These are phyloP conservation scores for Colletotrichum acutatum DNA, from an alignment of 2,329 filamentous ascomycete species.

Conservation along the genomic window DNA sequence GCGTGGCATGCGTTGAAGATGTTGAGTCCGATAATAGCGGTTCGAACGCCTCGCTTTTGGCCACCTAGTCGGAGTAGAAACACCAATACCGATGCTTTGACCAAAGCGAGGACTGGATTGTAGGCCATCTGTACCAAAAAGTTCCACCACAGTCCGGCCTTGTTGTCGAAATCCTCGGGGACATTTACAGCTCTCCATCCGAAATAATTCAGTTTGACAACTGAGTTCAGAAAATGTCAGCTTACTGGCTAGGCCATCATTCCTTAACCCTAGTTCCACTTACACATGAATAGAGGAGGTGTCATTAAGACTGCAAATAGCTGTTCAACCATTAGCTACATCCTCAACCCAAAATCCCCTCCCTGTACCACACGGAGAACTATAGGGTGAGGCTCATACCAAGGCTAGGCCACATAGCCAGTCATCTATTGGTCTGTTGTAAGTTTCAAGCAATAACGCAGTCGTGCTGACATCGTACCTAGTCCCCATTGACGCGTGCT, in stretches of 20 bases:
- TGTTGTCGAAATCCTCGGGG: slow-evolving; percentile 20
- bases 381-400: slow-evolving; percentile 13
- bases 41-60: slow-evolving; percentile 46
- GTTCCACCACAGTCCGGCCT: slow-evolving; percentile 39
- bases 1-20: slow-evolving; percentile 39
- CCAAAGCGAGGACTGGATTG: slow-evolving; percentile 56
- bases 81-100: slow-evolving; percentile 56
- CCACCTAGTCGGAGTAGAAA: slow-evolving; percentile 54
- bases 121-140: slow-evolving; percentile 53
- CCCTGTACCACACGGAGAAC: background rate
- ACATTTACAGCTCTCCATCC: slow-evolving; percentile 38
- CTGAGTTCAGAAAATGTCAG: background rate
- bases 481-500: slow-evolving; percentile 42
- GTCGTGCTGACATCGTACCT: slow-evolving; percentile 33
- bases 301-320: slow-evolving; percentile 35
- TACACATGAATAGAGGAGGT: slow-evolving; percentile 41
- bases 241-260: background rate
- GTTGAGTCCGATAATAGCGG: slow-evolving; percentile 8
- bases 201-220: slow-evolving; percentile 44
- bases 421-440: slow-evolving; percentile 38
- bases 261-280: background rate
- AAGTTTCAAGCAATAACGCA: background rate
- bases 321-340: background rate
- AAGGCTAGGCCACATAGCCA: slow-evolving; percentile 40
- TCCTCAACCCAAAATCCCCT: background rate